Evolutionary conservation across 345 rosid species (phyloP).

Genomic region (Eucalyptus rudis): DNA sequence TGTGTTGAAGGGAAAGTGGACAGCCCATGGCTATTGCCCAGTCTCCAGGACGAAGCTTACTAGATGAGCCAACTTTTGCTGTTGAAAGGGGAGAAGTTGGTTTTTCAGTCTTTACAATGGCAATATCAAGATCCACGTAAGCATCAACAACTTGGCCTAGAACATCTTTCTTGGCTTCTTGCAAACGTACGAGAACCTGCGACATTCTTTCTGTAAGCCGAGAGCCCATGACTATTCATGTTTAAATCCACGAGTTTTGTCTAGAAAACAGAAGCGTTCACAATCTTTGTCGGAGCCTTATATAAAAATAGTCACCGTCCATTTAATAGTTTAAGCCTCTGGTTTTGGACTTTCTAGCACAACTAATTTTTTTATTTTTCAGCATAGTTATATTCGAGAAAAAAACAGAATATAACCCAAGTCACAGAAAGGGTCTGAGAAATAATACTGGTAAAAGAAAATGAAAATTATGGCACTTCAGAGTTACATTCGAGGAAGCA

Average conservation of each 20-base stretch:
- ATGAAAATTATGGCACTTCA: not conserved
- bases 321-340: not conserved
- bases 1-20: not conserved
- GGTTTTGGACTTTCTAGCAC: not conserved
- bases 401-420: not conserved
- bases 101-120: not conserved
- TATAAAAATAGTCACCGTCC: not conserved
- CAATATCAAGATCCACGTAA: not conserved
- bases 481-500: not conserved
- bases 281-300: not conserved
- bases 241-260: not conserved
- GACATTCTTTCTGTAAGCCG: not conserved
- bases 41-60: not conserved
- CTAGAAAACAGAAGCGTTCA: not conserved
- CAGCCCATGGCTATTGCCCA: not conserved
- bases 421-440: not conserved
- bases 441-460: not conserved
- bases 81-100: not conserved
- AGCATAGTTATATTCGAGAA: not conserved
- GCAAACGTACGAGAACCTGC: not conserved
- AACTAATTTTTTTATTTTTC: not conserved
- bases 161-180: not conserved
- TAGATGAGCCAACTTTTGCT: not conserved
- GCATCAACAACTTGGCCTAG: not conserved
- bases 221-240: not conserved